These are phyloP conservation scores for Purpureocillium lavendulum DNA, from an alignment of 2,329 filamentous ascomycete genomes.

Conservation along the genomic window DNA sequence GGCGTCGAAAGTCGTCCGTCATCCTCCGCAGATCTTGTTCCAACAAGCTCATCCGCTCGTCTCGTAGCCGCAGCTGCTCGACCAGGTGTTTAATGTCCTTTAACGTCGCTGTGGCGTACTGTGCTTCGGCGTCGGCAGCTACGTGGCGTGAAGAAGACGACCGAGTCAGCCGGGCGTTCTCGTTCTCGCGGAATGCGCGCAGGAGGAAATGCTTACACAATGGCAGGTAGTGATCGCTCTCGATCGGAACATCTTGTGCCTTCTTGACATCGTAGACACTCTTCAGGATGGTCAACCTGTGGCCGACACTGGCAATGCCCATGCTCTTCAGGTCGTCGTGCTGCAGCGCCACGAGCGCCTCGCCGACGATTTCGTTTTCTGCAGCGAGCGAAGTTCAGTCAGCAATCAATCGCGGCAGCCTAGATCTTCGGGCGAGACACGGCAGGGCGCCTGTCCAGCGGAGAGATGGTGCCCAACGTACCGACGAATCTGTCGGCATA, in stretches of 20 bases:
- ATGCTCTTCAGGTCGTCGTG: conserved; percentile 95
- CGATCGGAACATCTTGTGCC: conserved; percentile 83
- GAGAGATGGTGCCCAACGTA: conserved; percentile 33
- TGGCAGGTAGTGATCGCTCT: conserved; percentile 89
- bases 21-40: conserved; percentile 79
- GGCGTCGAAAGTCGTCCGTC: conserved; percentile 77
- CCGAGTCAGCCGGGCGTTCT: conserved; percentile 10
- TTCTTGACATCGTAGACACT: conserved; percentile 95
- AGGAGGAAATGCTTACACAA: conserved; percentile 55
- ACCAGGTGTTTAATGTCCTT: conserved; percentile 91
- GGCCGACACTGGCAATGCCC: conserved; percentile 86
- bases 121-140: conserved; percentile 84
- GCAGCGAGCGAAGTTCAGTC: conserved; percentile 8
- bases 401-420: conserved; percentile 4
- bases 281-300: conserved; percentile 90
- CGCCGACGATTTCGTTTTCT: conserved; percentile 94
- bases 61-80: conserved; percentile 78
- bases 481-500: conserved; percentile 79
- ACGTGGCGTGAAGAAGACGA: conserved; percentile 10
- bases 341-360: conserved; percentile 78
- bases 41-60: conserved; percentile 77
- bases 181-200: background rate
- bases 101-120: conserved; percentile 80
- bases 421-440: background rate
- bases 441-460: too few species aligned